Evolutionary conservation across 2,329 filamentous ascomycete genomes (phyloP), one percentile per base, ranked within the genome.

Genomic region (Aphanoascus verrucosus): DNA sequence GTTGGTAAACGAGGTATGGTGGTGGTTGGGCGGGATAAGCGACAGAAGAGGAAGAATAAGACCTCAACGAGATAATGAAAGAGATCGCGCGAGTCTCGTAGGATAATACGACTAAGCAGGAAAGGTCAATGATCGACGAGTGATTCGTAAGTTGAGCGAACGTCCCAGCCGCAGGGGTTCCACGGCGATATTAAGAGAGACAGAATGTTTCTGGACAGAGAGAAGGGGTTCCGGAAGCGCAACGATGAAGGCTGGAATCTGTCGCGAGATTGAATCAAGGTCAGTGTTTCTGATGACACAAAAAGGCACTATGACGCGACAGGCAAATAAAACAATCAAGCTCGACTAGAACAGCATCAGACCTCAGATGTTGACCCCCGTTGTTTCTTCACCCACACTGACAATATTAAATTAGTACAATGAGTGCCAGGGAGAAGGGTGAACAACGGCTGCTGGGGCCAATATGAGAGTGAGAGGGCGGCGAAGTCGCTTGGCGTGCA

Each of bases 401-500:
- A 34, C 23, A 43, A 42, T 34, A 12, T 20, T 9, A 8, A 23
- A 34, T 43, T 34, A 20, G 1, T 49, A 23, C 23, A 14, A 41
- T 28, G 28, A 37, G 23, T 40, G 40, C 49, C 41, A 51, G 48
- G 38, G 23, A 42, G 48, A 14, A 14, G 17, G 6, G 44, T 38
- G 31, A 37, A 19, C 32, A 45, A 46, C 40, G 15, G 48, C 38
- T 50, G 37, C 48, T 43, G 37, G 48, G 23, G 12, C 19, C 38
- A 20, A 34, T 32, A 35, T 42, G 48, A 50, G 34, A 62, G 65
- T 62, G 61, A 62, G 63, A 62, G 65, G 60, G 62, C 63, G 64
- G 65, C 63, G 64, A 60, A 67, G 64, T 61, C 64, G 56, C 59
- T 61, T 63, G 61, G 60, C 59, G 58, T 60, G 61, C 60, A 64